Percentiles rank a stretch among this genome's conserved stretches.
phyloP scores from a whole-genome alignment of 768 basidiomycete species.

The Lanmaoa rubissima region DNA sequence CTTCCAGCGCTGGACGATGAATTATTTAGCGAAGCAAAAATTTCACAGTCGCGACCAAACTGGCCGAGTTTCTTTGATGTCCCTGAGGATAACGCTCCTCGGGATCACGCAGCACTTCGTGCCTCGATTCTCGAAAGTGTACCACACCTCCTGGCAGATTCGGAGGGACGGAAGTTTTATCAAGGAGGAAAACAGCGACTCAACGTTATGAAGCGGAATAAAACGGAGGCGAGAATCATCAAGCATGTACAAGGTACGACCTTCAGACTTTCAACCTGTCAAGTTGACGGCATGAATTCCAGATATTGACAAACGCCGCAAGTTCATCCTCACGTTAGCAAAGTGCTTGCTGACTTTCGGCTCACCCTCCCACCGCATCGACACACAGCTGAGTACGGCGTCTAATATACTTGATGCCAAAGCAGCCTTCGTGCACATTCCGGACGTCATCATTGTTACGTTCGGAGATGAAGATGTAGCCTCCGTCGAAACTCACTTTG shows the following conservation, averaged over 20 bases:
- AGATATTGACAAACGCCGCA: slow-evolving; percentile 51
- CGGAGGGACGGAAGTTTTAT: slow-evolving; percentile 29
- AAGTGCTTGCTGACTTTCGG: slow-evolving; percentile 90
- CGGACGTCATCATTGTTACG: slow-evolving; percentile 75
- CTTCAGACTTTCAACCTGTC: neutral
- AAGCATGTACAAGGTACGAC: slow-evolving; percentile 48
- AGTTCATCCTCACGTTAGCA: slow-evolving; percentile 83
- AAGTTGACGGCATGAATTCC: slow-evolving; percentile 1
- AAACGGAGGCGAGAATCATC: slow-evolving; percentile 36
- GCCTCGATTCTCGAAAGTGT: neutral
- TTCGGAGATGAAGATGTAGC: slow-evolving; percentile 74
- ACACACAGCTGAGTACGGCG: slow-evolving; percentile 81
- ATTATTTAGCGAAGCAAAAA: slow-evolving; percentile 27
- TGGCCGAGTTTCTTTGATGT: slow-evolving; percentile 24
- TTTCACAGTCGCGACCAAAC: slow-evolving; percentile 22
- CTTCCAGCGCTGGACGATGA: slow-evolving; percentile 21
- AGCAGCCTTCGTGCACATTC: slow-evolving; percentile 83
- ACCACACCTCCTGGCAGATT: slow-evolving; percentile 7
- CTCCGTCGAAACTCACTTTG: slow-evolving; percentile 79
- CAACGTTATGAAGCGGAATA: slow-evolving; percentile 32
- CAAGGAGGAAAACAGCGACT: slow-evolving; percentile 30
- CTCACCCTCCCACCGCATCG: slow-evolving; percentile 91
- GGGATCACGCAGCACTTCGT: slow-evolving; percentile 13
- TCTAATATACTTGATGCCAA: slow-evolving; percentile 75
- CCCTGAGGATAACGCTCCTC: slow-evolving; percentile 18